Evolutionary conservation across 805 yeast genomes (phyloP).

Genomic region (Wilhelminamyces savonicus): DNA sequence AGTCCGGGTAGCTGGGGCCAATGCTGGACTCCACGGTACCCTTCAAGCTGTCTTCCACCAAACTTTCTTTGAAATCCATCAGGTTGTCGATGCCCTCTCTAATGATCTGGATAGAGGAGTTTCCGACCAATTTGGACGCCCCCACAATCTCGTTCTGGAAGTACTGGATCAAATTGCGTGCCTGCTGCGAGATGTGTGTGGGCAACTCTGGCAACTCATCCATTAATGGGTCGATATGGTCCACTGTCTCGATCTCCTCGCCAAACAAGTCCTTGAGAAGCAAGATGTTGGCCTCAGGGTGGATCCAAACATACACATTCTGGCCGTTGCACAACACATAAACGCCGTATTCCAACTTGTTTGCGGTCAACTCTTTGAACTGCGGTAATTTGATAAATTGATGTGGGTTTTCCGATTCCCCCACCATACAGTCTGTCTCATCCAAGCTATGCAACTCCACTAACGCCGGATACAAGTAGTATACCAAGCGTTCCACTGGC

Average conservation of each 20-base stretch:
- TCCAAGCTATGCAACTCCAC: slow-evolving; percentile 62
- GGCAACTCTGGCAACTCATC: slow-evolving; percentile 65
- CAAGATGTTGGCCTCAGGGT: slow-evolving; percentile 58
- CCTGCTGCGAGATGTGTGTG: slow-evolving; percentile 63
- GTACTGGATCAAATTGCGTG: slow-evolving; percentile 54
- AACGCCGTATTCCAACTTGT: slow-evolving; percentile 61
- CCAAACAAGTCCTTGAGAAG: slow-evolving; percentile 76
- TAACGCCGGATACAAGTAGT: slow-evolving; percentile 74
- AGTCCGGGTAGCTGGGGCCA: slow-evolving; percentile 57
- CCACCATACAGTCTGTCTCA: slow-evolving; percentile 44
- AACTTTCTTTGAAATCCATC: slow-evolving; percentile 50
- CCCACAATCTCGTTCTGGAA: slow-evolving; percentile 36
- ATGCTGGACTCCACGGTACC: slow-evolving; percentile 33
- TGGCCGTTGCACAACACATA: slow-evolving; percentile 71
- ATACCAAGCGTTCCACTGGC: slow-evolving; percentile 51
- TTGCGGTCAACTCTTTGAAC: slow-evolving; percentile 37
- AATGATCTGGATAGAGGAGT: slow-evolving; percentile 50
- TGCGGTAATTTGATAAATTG: slow-evolving; percentile 45
- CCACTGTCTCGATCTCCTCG: slow-evolving; percentile 34
- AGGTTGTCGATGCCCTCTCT: slow-evolving; percentile 61
- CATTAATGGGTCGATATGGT: slow-evolving; percentile 41
- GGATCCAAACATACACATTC: slow-evolving; percentile 56
- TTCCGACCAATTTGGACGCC: slow-evolving; percentile 16
- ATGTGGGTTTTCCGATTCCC: slow-evolving; percentile 25
- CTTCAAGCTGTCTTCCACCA: slow-evolving; percentile 66